Percentiles rank a stretch among this genome's conserved stretches.
Conservation (phyloP, 2,329 filamentous ascomycete genomes). For the Aulographum hederae region DNA sequence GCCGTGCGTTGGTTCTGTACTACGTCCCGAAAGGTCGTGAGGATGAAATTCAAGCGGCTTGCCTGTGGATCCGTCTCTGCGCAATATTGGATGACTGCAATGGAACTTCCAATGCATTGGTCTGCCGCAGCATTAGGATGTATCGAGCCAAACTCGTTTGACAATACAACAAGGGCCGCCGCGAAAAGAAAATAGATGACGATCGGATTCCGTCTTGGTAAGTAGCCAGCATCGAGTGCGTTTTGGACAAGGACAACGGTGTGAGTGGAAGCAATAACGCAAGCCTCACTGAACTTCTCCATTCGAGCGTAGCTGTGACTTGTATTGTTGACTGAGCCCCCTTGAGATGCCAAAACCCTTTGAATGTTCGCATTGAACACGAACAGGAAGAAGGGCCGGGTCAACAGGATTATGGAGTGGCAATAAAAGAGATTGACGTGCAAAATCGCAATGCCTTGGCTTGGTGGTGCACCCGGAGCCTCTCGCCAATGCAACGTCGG, state of each 20-base stretch:
- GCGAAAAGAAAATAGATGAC: slow-evolving; percentile 24
- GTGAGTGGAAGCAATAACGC: slow-evolving; percentile 22
- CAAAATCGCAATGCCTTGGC: slow-evolving; percentile 38
- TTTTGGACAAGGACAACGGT: slow-evolving; percentile 21
- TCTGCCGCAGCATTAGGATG: slow-evolving; percentile 15
- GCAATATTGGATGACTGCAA: slow-evolving; percentile 22
- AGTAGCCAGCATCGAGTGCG: slow-evolving; percentile 21
- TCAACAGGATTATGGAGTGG: slow-evolving; percentile 44
- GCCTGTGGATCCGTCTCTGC: slow-evolving; percentile 22
- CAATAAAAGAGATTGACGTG: slow-evolving; percentile 44
- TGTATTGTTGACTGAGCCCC: slow-evolving; percentile 8
- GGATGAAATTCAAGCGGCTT: slow-evolving; percentile 17
- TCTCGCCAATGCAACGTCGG: slow-evolving; percentile 32
- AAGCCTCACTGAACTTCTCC: slow-evolving; percentile 28
- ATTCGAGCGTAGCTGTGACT: slow-evolving; percentile 16
- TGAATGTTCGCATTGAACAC: slow-evolving; percentile 29
- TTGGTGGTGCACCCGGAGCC: slow-evolving; percentile 24
- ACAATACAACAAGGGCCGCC: slow-evolving; percentile 19
- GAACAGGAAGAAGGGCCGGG: slow-evolving; percentile 44
- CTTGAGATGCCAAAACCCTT: slow-evolving; percentile 14
- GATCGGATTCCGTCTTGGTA: slow-evolving; percentile 19
- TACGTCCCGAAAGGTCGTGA: slow-evolving; percentile 19
- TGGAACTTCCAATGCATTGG: slow-evolving; percentile 17
- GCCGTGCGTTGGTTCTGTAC: slow-evolving; percentile 8
- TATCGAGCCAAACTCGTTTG: slow-evolving; percentile 20